These are phyloP conservation scores for Penium margaritaceum DNA, from an alignment of 139 green algal species.

Conservation along the genomic window DNA sequence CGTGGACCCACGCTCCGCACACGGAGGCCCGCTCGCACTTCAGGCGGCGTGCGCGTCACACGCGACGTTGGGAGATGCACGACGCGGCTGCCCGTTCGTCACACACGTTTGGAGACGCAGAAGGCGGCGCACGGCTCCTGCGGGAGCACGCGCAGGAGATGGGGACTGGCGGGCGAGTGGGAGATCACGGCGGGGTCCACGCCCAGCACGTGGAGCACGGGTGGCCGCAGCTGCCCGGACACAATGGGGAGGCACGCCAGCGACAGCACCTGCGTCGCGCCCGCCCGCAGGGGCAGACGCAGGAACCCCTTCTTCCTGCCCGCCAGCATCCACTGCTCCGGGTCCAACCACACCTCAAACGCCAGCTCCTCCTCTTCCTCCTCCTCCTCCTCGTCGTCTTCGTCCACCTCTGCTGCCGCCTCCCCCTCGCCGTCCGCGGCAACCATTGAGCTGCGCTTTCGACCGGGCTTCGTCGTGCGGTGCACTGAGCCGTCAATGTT, in stretches of 20 bases:
- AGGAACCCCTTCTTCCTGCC: constrained; percentile 23
- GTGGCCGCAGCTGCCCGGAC: constrained; percentile 17
- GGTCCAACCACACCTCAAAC: constrained; percentile 28
- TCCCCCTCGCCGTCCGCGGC: no score
- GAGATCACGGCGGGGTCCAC: not conserved
- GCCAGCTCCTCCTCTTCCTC: constrained; percentile 29
- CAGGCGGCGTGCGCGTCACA: no score
- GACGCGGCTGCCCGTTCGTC: no score
- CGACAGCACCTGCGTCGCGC: not conserved
- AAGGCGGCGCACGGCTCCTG: constrained; percentile 10
- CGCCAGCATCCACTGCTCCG: constrained; percentile 34
- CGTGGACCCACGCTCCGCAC: no score
- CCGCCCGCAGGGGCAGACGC: not conserved
- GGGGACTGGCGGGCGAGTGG: constrained; percentile 26
- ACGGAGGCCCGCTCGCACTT: no score
- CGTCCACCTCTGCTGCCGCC: no score
- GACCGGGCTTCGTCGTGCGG: no score
- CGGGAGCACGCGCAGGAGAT: constrained; percentile 31
- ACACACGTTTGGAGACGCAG: constrained; percentile 29
- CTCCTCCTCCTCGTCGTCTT: no score
- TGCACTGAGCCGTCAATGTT: no score
- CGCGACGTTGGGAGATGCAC: no score
- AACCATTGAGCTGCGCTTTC: no score
- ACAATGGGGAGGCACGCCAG: constrained; percentile 17
- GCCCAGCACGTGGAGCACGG: constrained; percentile 20